Conservation (phyloP, 1,139 yeast genomes). For the Sugiyamaella sp. region DNA sequence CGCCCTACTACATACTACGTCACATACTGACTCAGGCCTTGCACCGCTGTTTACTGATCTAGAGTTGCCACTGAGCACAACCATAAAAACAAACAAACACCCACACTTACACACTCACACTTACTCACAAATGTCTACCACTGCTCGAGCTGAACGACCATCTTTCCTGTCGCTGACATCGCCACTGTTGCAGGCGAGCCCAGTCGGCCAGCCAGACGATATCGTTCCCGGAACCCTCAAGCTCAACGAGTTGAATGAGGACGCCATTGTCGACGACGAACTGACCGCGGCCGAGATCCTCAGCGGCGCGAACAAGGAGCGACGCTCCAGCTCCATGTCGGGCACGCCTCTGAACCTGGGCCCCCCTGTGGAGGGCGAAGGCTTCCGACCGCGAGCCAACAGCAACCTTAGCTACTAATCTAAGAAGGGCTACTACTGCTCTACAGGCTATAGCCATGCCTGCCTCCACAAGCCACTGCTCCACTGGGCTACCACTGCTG, state of each 20-base stretch:
- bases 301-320: conserved; percentile 15
- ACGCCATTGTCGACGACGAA: conserved; percentile 27
- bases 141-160: conserved; percentile 12
- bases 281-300: conserved; percentile 11
- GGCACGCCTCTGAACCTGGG: conserved; percentile 28
- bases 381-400: conserved; percentile 31
- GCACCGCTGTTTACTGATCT: too few species aligned
- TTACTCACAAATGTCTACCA: conserved; percentile 18
- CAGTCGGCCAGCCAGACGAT: conserved; percentile 22
- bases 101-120: not conserved
- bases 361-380: conserved; percentile 31
- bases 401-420: conserved; percentile 18
- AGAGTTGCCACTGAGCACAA: not conserved
- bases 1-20: too few species aligned
- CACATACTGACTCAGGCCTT: too few species aligned
- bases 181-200: conserved; percentile 6
- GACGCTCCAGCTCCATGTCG: conserved; percentile 30
- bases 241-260: conserved; percentile 13
- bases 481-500: too few species aligned
- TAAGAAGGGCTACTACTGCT: not conserved
- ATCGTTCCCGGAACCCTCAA: conserved; percentile 17
- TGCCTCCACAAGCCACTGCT: too few species aligned
- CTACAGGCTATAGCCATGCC: too few species aligned
- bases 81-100: not conserved
- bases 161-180: conserved; percentile 28